A percentile compares a stretch with the other conserved stretches of the same genome.
Conservation (phyloP, 2,329 filamentous ascomycete genomes). For the Neoarthrinium moseri region DNA sequence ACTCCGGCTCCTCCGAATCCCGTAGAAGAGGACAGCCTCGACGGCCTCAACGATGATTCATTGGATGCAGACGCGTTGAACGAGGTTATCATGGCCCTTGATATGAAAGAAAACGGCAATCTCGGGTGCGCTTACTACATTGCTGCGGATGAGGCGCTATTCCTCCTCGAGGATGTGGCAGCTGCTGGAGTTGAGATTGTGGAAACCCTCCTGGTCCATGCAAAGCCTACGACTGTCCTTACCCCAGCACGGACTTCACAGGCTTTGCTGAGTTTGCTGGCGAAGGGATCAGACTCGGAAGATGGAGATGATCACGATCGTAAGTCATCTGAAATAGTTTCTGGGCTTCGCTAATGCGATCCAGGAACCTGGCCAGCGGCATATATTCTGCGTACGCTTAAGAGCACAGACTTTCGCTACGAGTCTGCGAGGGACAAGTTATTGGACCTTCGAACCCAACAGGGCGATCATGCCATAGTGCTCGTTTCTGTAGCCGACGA, state of each 20-base stretch:
- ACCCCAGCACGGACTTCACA: conserved; percentile 47
- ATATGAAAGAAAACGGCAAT: conserved; percentile 66
- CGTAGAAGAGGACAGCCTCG: conserved; percentile 10
- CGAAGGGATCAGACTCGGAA: conserved; percentile 29
- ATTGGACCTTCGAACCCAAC: conserved; percentile 52
- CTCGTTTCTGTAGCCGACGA: conserved; percentile 56
- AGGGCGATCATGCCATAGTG: conserved; percentile 53
- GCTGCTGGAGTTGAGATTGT: conserved; percentile 67
- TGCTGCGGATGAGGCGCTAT: conserved; percentile 66
- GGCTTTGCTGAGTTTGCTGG: conserved; percentile 34
- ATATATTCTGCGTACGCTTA: conserved; percentile 63
- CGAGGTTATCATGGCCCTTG: conserved; percentile 78
- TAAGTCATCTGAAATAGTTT: not conserved
- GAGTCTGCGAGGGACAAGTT: conserved; percentile 67
- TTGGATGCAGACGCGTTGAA: conserved; percentile 41
- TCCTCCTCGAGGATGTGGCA: conserved; percentile 74
- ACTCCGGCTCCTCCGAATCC: conserved; percentile 12
- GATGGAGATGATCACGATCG: conserved; percentile 17
- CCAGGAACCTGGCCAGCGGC: conserved; percentile 36
- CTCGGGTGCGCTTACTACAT: conserved; percentile 86
- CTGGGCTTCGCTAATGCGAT: conserved; percentile 10
- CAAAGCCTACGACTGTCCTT: conserved; percentile 55
- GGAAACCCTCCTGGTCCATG: conserved; percentile 57
- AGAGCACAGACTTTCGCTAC: conserved; percentile 71
- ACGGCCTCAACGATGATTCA: conserved; percentile 3